phyloP scores from a whole-genome alignment of 495 filamentous ascomycete species.

The Hypoxylon intermedium region DNA sequence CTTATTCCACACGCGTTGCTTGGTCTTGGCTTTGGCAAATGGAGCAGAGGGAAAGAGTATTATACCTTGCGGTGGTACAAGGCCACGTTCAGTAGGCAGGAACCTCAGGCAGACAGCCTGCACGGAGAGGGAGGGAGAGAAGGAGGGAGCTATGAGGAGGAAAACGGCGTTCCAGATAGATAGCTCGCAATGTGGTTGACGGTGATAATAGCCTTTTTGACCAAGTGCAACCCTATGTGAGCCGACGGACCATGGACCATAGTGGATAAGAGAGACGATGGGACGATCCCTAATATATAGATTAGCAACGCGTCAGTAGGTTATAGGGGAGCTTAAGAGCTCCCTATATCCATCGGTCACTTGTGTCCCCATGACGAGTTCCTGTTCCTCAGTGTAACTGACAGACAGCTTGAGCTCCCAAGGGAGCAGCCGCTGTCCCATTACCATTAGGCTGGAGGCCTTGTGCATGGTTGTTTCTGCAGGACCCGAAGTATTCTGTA shows the following conservation, averaged over 20 bases:
- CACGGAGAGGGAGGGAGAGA: no score
- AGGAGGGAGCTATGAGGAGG: constrained; percentile 5
- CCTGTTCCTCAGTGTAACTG: constrained; percentile 25
- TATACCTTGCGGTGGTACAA: constrained; percentile 35
- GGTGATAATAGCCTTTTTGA: constrained; percentile 40
- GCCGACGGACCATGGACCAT: constrained; percentile 31
- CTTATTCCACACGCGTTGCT: constrained; percentile 3
- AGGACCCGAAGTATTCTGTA: constrained; percentile 23
- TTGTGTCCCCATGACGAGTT: constrained; percentile 30
- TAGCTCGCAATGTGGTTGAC: constrained; percentile 18
- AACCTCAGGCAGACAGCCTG: constrained; percentile 24
- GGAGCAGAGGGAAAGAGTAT: constrained; percentile 10
- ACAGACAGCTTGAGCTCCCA: neutral
- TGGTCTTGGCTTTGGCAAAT: neutral
- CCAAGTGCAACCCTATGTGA: constrained; percentile 35
- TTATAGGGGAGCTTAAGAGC: constrained; percentile 32
- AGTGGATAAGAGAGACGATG: constrained; percentile 35
- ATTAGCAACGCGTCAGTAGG: constrained; percentile 37
- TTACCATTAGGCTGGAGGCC: constrained; percentile 30
- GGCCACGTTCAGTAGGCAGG: neutral
- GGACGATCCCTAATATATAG: constrained; percentile 40
- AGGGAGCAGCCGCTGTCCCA: constrained; percentile 24
- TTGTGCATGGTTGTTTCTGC: constrained; percentile 28
- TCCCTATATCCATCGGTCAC: constrained; percentile 29
- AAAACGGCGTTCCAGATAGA: constrained; percentile 32